phyloP scores from a whole-genome alignment of 2,329 filamentous ascomycete genomes.

The Penicillium sp. region DNA sequence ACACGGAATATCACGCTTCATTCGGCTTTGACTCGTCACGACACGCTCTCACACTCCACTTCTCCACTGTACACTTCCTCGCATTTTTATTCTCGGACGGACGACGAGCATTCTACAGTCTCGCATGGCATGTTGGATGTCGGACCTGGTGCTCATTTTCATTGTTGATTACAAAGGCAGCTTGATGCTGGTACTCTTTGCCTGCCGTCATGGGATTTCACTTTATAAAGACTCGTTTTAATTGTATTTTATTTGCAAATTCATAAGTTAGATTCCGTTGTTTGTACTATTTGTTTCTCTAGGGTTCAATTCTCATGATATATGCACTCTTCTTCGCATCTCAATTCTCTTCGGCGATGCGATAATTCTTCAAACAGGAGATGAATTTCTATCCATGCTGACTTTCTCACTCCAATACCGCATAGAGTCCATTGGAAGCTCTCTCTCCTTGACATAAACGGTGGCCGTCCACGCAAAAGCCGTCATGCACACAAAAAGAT shows the following conservation, averaged over 20 bases:
- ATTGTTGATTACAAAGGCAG: constrained; percentile 10
- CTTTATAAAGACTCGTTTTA: constrained; percentile 10
- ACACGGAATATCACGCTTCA: background rate
- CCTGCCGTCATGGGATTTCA: background rate
- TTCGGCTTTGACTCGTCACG: background rate
- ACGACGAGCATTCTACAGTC: constrained; percentile 8
- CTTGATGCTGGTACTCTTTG: constrained; percentile 13
- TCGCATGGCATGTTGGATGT: constrained; percentile 5
- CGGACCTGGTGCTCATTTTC: constrained; percentile 3
- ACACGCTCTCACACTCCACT: constrained; percentile 11
- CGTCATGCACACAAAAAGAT: background rate
- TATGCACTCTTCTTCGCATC: background rate
- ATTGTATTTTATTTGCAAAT: constrained; percentile 16
- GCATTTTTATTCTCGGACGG: constrained; percentile 8
- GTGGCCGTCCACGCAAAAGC: constrained; percentile 3
- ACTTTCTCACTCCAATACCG: background rate
- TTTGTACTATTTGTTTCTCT: background rate
- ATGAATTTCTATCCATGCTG: background rate
- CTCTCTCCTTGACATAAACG: constrained; percentile 4
- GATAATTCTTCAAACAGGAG: background rate
- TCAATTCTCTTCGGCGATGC: background rate
- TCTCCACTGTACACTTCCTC: constrained; percentile 14
- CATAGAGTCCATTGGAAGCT: background rate
- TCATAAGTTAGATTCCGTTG: background rate
- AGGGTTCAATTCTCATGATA: background rate